Base-by-base conservation (phyloP, 257 asterid genomes). In the Phtheirospermum japonicum region DNA sequence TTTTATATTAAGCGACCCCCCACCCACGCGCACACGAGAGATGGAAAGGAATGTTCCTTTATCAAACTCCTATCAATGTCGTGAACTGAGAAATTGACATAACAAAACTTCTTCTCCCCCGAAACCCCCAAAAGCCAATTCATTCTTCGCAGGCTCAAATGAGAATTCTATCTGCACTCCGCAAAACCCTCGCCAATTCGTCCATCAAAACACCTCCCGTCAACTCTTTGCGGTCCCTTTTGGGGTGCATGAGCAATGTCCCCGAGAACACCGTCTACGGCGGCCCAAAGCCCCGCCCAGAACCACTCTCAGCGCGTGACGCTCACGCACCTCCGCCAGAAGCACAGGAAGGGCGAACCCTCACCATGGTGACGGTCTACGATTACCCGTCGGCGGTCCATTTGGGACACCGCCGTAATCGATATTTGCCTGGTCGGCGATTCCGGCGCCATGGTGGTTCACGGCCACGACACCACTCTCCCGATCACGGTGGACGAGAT, bases 401-500 rank as follows among this genome's bases (percentile, higher is more conserved):
- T 71, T 57, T 92, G n/a, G 66, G 95, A 88, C 72, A 68, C 80
- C 20, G 95, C 95, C 7, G 97, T 86, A 7, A 86, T 92, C 31
- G 98, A 92, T 65, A 79, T 92, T 4, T 86, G 96, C 70, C 72
- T 92, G 59, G 98, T 92, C 48, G 98, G 97, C 0, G 98, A 92
- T 64, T 92, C 98, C 9, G 96, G 96, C n/a, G 54, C 98, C 49
- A 92, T 92, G 98, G 98, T 92, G 37, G 98, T 92, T 59, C 97
- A 92, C 73, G 97, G 96, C 57, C 87, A 89, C 75, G 98, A 92
- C 75, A 92, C 97, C 72, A 92, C 98, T 9, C 60, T 92, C 68
- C 98, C 98, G n/a, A 83, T 92, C 72, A 78, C 91, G 48, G 43
- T 92, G 14, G 98, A 92, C 53, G 97, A 92, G 60, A 92, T 92